A percentile compares a stretch with the other conserved stretches of the same genome.
Evolutionary conservation across 805 yeast species (phyloP).

Genomic region (Wickerhamiella sorbophila): DNA sequence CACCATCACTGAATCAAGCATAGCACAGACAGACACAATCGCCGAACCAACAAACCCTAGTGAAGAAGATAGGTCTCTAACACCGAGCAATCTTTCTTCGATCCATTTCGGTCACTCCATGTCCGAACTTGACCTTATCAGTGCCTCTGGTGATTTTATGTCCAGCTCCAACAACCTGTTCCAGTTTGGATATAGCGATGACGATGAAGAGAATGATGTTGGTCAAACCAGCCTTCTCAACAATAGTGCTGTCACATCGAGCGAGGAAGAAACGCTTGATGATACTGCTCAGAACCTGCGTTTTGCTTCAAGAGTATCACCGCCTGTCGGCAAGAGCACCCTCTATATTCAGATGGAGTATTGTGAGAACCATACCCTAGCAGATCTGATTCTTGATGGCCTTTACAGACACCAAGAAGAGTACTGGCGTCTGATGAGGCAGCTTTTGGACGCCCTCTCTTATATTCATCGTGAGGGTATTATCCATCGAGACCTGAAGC

Average conservation of each 20-base stretch:
- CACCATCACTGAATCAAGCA: not conserved
- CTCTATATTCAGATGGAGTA: constrained; percentile 96
- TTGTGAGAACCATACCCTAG: constrained; percentile 85
- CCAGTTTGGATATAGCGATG: constrained; percentile 18
- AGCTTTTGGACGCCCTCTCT: constrained; percentile 73
- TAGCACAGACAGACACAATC: not conserved
- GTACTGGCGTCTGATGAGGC: constrained; percentile 83
- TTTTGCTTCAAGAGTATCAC: constrained; percentile 2
- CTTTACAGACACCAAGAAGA: constrained; percentile 57
- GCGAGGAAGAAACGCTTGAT: not conserved
- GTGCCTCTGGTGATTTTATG: constrained; percentile 16
- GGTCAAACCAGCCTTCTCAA: not conserved
- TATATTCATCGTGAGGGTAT: constrained; percentile 90
- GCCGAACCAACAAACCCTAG: not conserved
- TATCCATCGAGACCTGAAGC: constrained; percentile 89
- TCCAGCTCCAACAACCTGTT: constrained; percentile 17
- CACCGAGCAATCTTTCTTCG: not conserved
- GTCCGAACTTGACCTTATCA: constrained; percentile 9
- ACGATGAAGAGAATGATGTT: constrained; percentile 4
- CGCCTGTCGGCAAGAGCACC: constrained; percentile 35
- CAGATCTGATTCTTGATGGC: constrained; percentile 68
- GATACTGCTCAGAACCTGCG: not conserved
- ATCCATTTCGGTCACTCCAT: constrained; percentile 4
- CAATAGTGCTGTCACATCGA: not conserved
- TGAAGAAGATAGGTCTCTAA: not conserved